phyloP scores from a whole-genome alignment of 257 asterid genomes.

The Sherardia arvensis region DNA sequence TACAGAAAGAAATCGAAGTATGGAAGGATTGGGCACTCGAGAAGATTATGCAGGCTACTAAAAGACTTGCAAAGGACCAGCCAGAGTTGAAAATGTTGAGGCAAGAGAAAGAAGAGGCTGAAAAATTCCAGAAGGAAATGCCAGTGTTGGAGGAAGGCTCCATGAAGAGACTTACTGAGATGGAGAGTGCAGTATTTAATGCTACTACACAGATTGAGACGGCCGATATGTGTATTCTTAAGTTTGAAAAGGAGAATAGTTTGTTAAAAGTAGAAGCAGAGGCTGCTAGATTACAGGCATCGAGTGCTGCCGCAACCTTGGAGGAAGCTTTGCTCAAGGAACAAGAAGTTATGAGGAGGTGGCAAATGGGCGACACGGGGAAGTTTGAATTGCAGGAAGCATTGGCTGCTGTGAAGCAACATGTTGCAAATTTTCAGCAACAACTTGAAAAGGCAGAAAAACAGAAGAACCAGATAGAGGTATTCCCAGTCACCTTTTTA shows the following conservation, averaged over 20 bases:
- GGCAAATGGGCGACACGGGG: slow-evolving; percentile 32
- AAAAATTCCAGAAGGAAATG: slow-evolving; percentile 43
- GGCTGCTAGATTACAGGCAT: slow-evolving; percentile 29
- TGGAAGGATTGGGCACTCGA: slow-evolving; percentile 70
- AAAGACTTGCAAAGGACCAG: slow-evolving; percentile 51
- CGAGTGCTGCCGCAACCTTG: slow-evolving; percentile 23
- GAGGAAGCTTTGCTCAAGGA: slow-evolving; percentile 37
- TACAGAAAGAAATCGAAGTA: slow-evolving; percentile 39
- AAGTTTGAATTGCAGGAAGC: slow-evolving; percentile 37
- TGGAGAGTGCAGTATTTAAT: slow-evolving; percentile 50
- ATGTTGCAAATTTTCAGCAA: slow-evolving; percentile 15
- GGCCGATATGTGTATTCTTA: slow-evolving; percentile 24
- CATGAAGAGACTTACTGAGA: slow-evolving; percentile 48
- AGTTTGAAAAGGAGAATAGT: slow-evolving; percentile 41
- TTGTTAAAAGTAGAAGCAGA: slow-evolving; percentile 32
- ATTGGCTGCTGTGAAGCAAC: slow-evolving; percentile 23
- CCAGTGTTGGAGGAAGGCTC: slow-evolving; percentile 51
- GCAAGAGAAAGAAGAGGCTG: slow-evolving; percentile 56
- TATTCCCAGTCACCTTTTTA: slow-evolving; percentile 14
- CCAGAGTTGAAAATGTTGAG: slow-evolving; percentile 57
- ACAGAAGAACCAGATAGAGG: slow-evolving; percentile 53
- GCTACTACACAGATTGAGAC: slow-evolving; percentile 36
- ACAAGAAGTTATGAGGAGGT: slow-evolving; percentile 43
- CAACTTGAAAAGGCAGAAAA: slow-evolving; percentile 35
- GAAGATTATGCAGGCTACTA: slow-evolving; percentile 70